These are phyloP conservation scores for Luvunga scandens DNA, from an alignment of 345 rosid species.

Conservation along the genomic window DNA sequence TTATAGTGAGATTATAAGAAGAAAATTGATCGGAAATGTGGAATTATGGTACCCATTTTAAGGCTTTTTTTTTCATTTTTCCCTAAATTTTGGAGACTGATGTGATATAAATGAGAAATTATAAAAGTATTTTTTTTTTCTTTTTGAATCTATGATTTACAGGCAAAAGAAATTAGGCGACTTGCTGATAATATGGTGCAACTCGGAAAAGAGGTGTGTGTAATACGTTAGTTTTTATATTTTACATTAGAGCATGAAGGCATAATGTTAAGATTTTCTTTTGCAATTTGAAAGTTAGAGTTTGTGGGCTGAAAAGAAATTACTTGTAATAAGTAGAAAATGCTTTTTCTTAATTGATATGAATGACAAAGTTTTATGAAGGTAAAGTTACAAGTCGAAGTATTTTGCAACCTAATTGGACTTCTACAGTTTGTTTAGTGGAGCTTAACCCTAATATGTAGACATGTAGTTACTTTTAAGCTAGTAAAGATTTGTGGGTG, in stretches of 20 bases:
- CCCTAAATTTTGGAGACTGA: background rate
- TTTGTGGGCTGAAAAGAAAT: background rate
- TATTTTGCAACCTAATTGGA: background rate
- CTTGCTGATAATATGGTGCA: conserved; percentile 95
- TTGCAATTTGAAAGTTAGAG: background rate
- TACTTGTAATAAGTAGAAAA: background rate
- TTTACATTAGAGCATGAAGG: background rate
- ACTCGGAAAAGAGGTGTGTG: conserved; percentile 79
- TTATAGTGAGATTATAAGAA: background rate
- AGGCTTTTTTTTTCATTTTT: background rate
- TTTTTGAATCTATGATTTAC: conserved; percentile 3
- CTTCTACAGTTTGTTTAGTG: background rate
- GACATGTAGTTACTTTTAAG: background rate
- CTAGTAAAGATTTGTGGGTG: too few relatives aligned
- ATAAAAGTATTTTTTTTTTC: background rate
- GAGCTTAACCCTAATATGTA: background rate
- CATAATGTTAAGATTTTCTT: background rate
- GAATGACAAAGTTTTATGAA: background rate
- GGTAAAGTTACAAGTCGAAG: background rate
- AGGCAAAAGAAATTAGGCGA: conserved; percentile 90
- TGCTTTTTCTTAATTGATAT: background rate
- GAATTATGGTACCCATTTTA: background rate
- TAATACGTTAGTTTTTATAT: background rate
- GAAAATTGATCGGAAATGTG: background rate
- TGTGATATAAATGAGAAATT: background rate